Conservation (phyloP, 2,329 filamentous ascomycete species). For the Neofusicoccum umdonicola region DNA sequence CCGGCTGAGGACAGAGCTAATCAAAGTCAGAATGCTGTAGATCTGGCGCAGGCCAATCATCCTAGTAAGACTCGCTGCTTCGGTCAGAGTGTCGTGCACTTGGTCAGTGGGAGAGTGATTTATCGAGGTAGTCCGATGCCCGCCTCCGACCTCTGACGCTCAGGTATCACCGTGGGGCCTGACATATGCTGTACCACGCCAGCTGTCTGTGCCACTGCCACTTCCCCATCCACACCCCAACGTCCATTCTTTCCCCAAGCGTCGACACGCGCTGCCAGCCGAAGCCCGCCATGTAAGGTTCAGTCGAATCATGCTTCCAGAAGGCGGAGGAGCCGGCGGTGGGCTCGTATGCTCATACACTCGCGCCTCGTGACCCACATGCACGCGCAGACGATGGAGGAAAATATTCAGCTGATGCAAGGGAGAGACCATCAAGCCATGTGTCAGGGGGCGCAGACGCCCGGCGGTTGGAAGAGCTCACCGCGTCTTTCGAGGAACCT, state of each 20-base stretch:
- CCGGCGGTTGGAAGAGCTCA: not conserved
- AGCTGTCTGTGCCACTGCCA: conserved; percentile 8
- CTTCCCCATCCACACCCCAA: not conserved
- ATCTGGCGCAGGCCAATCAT: not conserved
- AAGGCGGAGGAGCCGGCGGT: not conserved
- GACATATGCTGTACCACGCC: conserved; percentile 12
- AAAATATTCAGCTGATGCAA: conserved; percentile 14
- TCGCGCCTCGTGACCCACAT: not conserved
- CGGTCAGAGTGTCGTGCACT: not conserved
- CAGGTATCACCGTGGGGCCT: conserved; percentile 12
- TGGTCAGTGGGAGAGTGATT: not conserved
- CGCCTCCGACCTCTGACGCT: not conserved
- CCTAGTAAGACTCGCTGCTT: conserved; percentile 4
- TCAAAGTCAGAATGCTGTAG: not conserved
- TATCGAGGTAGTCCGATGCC: conserved; percentile 7
- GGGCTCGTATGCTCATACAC: not conserved
- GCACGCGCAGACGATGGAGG: not conserved
- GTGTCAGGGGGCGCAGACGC: not conserved
- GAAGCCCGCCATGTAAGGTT: not conserved
- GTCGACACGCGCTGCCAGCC: conserved; percentile 5
- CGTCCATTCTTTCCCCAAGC: not conserved
- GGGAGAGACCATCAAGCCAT: not conserved
- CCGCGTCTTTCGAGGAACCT: conserved; percentile 1
- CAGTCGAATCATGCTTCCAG: conserved; percentile 1
- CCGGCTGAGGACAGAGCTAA: not conserved